A percentile compares a stretch with the other conserved stretches of the same genome.
phyloP scores from a whole-genome alignment of 1,139 yeast species.

The Pichia sp. region DNA sequence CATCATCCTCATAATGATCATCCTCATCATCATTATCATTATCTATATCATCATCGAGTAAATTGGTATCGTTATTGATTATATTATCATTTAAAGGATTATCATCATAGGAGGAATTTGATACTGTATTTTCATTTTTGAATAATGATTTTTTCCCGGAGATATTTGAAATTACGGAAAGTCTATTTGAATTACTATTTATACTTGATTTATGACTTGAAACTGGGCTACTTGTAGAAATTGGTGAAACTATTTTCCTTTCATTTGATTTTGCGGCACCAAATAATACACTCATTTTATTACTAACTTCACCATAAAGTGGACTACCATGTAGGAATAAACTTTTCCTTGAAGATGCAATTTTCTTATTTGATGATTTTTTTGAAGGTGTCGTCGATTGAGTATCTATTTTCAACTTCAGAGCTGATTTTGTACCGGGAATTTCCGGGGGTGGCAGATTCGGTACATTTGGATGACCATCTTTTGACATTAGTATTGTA shows the following conservation, averaged over 20 bases:
- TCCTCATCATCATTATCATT: not conserved
- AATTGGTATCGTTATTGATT: not conserved
- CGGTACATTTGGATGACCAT: not conserved
- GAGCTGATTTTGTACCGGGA: not conserved
- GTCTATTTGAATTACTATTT: not conserved
- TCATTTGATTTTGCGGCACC: conserved; percentile 5
- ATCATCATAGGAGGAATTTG: not conserved
- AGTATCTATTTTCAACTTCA: not conserved
- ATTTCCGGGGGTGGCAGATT: not conserved
- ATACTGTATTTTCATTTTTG: too few relatives aligned
- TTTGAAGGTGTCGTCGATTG: not conserved
- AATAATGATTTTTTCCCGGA: too few relatives aligned
- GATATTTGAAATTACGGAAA: not conserved
- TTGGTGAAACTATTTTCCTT: not conserved
- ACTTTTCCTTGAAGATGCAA: conserved; percentile 7
- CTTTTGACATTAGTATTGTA: not conserved
- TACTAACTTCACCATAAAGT: conserved; percentile 15
- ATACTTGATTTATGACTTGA: not conserved
- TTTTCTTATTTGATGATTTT: conserved; percentile 4
- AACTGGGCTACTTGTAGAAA: not conserved
- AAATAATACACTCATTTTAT: conserved; percentile 12
- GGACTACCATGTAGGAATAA: conserved; percentile 11
- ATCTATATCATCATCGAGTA: not conserved
- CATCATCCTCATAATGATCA: not conserved
- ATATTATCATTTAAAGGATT: not conserved